Evolutionary conservation across 331 rosid species (phyloP), one percentile per base, ranked within the genome.

Genomic region (Ulmus americana): DNA sequence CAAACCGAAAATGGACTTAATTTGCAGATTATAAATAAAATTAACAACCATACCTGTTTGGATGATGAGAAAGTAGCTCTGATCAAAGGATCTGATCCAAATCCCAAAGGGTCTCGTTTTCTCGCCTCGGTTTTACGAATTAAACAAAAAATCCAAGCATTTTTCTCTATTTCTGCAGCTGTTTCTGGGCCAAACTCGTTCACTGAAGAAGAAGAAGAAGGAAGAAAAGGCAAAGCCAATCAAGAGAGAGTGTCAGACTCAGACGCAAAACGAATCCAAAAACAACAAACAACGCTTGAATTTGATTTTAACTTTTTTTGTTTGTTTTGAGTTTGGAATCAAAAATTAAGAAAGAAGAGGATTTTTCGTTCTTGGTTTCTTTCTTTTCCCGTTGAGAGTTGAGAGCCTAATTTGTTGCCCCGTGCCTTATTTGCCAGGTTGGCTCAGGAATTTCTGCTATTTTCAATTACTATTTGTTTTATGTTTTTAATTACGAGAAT

Each of bases 371-470:
- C 39, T 44, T 59, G 47, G 64, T 59, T 41, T 41, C 53, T 7
- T 15, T 16, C 22, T 18, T 20, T 35, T 1, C 5, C 10, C 5
- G 18, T 52, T 18, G 8, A 8, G 28, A 18, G 16, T 8, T 53
- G 39, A 16, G 5, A 51, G 10, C 35, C 35, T 28, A 3, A 9
- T 28, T 10, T 22, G 3, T 8, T 55, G 16, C 60, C 43, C 60
- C 28, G 47, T 13, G 20, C 64, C 14, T 40, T 13, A 40, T 10
- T 28, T 60, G 64, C 50, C 64, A 60, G 10, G 49, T 60, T 50
- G 64, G 49, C 50, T 42, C 6, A 15, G 38, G 39, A 41, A 44
- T 39, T 60, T 40, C 10, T 8, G 5, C n/a, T 40, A 1, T 11
- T 59, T 13, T 46, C 5, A 6, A 5, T 11, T n/a, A 28, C 35